A percentile compares a stretch with the other conserved stretches of the same genome.
Conservation (phyloP, 169 alveolate species). For the Perkinsus chesapeaki region DNA sequence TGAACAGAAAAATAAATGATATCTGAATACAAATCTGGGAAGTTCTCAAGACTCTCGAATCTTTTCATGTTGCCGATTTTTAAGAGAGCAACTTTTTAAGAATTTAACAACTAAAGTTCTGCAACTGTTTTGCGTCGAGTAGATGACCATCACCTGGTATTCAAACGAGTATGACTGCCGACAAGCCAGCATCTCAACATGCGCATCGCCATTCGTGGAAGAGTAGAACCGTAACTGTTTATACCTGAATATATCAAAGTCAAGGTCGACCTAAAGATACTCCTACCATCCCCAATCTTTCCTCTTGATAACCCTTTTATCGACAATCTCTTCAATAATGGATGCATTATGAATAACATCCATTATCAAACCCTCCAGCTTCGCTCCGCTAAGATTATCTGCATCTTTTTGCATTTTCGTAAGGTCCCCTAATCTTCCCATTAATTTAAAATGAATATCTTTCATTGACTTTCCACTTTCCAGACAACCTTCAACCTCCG, state of each 20-base stretch:
- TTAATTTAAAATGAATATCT: constrained; percentile 43
- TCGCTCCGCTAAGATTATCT: constrained; percentile 58
- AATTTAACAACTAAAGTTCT: no score
- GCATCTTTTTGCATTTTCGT: constrained; percentile 61
- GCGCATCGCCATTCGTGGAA: not conserved
- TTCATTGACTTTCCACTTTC: constrained; percentile 46
- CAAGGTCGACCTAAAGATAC: constrained; percentile 43
- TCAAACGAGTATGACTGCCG: constrained; percentile 78
- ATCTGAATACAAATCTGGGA: no score
- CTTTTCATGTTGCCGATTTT: no score
- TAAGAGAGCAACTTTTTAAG: no score
- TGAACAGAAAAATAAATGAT: no score
- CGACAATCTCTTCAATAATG: constrained; percentile 57
- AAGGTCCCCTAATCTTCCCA: constrained; percentile 51
- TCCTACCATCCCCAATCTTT: constrained; percentile 76
- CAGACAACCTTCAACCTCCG: constrained; percentile 52
- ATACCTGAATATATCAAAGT: not conserved
- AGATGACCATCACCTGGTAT: constrained; percentile 67
- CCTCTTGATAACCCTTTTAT: constrained; percentile 35
- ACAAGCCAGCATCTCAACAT: constrained; percentile 68
- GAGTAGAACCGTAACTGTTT: not conserved
- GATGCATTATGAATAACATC: constrained; percentile 81
- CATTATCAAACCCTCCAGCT: constrained; percentile 70
- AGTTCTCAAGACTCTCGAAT: no score
- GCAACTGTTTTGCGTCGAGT: constrained; percentile 14